Evolutionary conservation across 2,329 filamentous ascomycete species (phyloP), one percentile per base, ranked within the genome.

Genomic region (Fusarium sp.): DNA sequence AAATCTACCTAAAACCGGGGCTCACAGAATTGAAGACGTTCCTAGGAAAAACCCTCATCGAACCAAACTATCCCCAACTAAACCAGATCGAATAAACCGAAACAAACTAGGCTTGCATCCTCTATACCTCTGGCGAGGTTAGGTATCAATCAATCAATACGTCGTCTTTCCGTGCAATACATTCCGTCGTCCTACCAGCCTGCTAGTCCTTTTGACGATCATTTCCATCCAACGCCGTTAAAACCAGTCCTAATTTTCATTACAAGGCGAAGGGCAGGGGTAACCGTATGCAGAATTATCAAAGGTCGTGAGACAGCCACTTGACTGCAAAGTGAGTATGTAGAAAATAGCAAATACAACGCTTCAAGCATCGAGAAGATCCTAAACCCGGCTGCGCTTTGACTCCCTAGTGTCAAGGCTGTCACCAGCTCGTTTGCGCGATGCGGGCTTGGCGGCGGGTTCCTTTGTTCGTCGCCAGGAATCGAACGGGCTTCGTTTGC

Each of bases 381-480:
- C 43, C 71, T 67, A 82, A 44, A 75, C 75, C 24, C 80, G 80
- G 43, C 73, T 73, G 56, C 80, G 79, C 74, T 82, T 82, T 24
- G 79, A 59, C 28, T 72, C 67, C 28, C 73, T 63, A 6, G 76
- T 65, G 24, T 70, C 67, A 21, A 80, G 71, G n/a, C 65, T 73
- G 9, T 73, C 79, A 24, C 74, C 79, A 24, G 75, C 72, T 62
- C 84, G 81, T 76, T 86, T 87, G 49, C 78, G 67, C 24, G 80
- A 73, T 81, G 82, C 79, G 84, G 87, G 64, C 76, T 82, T 63
- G 82, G 81, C 63, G 78, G 71, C 53, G 33, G 59, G 79, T 67
- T 77, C 81, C 83, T 93, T 93, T 71, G 87, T 88, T 60, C 90
- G 88, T 67, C 83, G 86, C 91, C 91, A 94, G 39, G 84, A 84